phyloP scores from a whole-genome alignment of 2,329 filamentous ascomycete species.

The Knufia fluminis region DNA sequence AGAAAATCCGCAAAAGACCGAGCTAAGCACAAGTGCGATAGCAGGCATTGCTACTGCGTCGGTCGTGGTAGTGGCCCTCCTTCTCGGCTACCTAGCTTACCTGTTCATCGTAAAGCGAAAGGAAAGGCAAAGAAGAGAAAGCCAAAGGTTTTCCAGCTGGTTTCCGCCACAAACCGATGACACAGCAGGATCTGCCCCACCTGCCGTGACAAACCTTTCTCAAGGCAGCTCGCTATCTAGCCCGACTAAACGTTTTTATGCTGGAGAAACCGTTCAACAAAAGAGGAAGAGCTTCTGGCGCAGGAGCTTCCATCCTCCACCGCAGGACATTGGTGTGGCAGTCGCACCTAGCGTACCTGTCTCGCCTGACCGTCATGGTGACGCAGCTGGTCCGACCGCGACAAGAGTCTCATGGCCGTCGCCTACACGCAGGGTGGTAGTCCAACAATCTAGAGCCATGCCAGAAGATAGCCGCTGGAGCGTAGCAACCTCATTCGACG shows the following conservation, averaged over 20 bases:
- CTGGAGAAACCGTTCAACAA: constrained; percentile 12
- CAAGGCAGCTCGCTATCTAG: constrained; percentile 4
- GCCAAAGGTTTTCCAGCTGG: constrained; percentile 26
- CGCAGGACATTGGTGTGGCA: constrained; percentile 27
- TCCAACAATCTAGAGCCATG: constrained; percentile 16
- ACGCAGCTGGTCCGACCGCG: constrained; percentile 31
- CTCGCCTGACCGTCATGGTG: constrained; percentile 26
- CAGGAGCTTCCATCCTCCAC: constrained; percentile 19
- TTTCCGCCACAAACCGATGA: constrained; percentile 14
- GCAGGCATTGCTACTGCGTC: constrained; percentile 2
- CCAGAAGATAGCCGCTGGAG: not conserved
- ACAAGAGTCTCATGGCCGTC: constrained; percentile 30
- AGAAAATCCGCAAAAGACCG: not conserved
- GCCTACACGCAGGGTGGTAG: constrained; percentile 24
- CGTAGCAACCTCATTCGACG: constrained; percentile 3
- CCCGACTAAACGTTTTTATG: constrained; percentile 18
- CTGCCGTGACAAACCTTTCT: constrained; percentile 12
- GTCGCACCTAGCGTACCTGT: constrained; percentile 25
- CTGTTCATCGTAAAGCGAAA: constrained; percentile 6
- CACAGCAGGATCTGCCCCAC: constrained; percentile 7
- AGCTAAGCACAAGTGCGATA: constrained; percentile 11
- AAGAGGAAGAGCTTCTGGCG: constrained; percentile 24
- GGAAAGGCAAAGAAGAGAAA: constrained; percentile 31
- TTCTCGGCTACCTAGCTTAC: constrained; percentile 1
- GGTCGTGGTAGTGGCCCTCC: constrained; percentile 3